Percentiles rank a stretch among this genome's conserved stretches.
Evolutionary conservation across 306 rosid genomes (phyloP).

Genomic region (Nissolia schottii): DNA sequence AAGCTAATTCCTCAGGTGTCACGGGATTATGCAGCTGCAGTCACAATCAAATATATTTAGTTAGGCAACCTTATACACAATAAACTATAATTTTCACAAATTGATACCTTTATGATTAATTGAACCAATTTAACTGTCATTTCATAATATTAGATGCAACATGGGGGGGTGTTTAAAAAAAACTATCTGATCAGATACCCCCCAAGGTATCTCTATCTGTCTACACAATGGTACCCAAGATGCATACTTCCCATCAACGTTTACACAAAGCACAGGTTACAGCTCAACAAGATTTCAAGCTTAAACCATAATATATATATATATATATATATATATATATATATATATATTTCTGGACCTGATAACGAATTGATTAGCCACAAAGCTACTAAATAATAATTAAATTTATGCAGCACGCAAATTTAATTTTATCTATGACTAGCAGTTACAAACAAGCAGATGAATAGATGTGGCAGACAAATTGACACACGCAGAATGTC

Average conservation of each 20-base stretch:
- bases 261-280: neutral
- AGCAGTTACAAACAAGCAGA: neutral
- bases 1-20: conserved; percentile 68
- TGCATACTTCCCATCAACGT: neutral
- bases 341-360: neutral
- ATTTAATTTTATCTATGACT: neutral
- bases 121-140: neutral
- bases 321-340: too few relatives aligned
- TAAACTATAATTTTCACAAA: neutral
- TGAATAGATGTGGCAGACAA: neutral
- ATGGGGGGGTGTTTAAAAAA: too few relatives aligned
- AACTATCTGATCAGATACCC: too few relatives aligned
- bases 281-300: neutral
- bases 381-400: neutral
- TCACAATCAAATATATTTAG: conserved; percentile 16
- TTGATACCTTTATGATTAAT: neutral
- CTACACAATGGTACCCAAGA: neutral
- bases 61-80: conserved; percentile 6
- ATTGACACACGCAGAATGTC: neutral
- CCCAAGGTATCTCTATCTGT: too few relatives aligned
- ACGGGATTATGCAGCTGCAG: conserved; percentile 83
- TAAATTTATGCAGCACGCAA: neutral
- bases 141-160: neutral
- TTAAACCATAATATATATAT: neutral
- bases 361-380: neutral